Percentiles rank a stretch among this genome's conserved stretches.
Evolutionary conservation across 208 protist genomes (phyloP).

Genomic region (Wallacemonas sp.): DNA sequence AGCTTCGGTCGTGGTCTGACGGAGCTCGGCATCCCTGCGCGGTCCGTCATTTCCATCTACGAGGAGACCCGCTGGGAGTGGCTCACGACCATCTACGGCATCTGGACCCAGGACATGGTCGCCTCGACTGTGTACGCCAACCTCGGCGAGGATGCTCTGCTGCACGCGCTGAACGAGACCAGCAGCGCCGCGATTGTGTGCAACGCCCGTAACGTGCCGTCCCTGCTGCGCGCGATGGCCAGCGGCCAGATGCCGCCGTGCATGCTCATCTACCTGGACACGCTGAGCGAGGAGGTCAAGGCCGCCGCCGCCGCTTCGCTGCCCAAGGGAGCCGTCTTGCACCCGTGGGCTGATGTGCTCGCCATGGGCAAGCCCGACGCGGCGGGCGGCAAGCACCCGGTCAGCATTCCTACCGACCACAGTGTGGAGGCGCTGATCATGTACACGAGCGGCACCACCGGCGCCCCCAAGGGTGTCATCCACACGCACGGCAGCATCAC

Average conservation of each 20-base stretch:
- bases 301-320: not conserved
- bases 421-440: slow-evolving; percentile 57
- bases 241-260: slow-evolving; percentile 41
- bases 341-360: slow-evolving; percentile 62
- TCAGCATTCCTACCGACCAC: slow-evolving; percentile 23
- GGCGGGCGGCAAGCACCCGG: slow-evolving; percentile 4
- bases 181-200: slow-evolving; percentile 64
- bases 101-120: slow-evolving; percentile 66
- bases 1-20: slow-evolving; percentile 57
- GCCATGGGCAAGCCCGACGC: slow-evolving; percentile 26
- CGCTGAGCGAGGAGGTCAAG: slow-evolving; percentile 27
- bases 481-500: slow-evolving; percentile 79
- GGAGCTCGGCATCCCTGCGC: slow-evolving; percentile 39
- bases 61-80: slow-evolving; percentile 86
- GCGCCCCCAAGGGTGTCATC: slow-evolving; percentile 89
- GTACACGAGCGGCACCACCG: slow-evolving; percentile 93
- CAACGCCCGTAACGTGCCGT: slow-evolving; percentile 61
- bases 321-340: slow-evolving; percentile 24
- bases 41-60: slow-evolving; percentile 70
- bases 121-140: slow-evolving; percentile 85
- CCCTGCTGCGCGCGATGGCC: slow-evolving; percentile 44
- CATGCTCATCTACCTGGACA: slow-evolving; percentile 63
- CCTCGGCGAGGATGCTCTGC: slow-evolving; percentile 75
- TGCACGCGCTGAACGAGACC: slow-evolving; percentile 68
- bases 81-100: slow-evolving; percentile 71